These are phyloP conservation scores for Aspergillus hiratsukae DNA, from an alignment of 2,329 filamentous ascomycete species.

Conservation along the genomic window DNA sequence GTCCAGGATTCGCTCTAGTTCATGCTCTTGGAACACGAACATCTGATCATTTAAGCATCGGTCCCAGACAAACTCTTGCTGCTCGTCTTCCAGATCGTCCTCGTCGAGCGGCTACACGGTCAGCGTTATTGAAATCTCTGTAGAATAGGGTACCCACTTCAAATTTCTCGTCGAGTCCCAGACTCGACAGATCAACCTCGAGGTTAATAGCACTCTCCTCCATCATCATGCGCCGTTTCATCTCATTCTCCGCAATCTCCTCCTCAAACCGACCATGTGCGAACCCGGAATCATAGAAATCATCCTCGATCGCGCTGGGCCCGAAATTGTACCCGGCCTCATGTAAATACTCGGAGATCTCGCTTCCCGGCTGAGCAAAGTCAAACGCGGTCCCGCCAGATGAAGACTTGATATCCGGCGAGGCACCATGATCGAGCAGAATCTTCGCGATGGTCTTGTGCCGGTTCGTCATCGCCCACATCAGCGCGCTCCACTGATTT, in stretches of 20 bases:
- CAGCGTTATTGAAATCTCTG: neutral
- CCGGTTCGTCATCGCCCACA: conserved; percentile 99
- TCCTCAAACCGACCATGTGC: conserved; percentile 93
- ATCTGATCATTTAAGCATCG: conserved; percentile 95
- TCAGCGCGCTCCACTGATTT: conserved; percentile 95
- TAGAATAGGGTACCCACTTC: conserved; percentile 59
- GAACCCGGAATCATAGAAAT: conserved; percentile 92
- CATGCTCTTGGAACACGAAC: conserved; percentile 97
- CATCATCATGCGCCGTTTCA: conserved; percentile 92
- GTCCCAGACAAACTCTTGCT: conserved; percentile 94
- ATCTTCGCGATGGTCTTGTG: conserved; percentile 95
- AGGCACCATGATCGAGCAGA: conserved; percentile 86
- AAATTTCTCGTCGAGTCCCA: conserved; percentile 91
- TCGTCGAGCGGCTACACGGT: conserved; percentile 59
- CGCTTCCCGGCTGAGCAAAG: conserved; percentile 90
- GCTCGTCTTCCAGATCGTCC: conserved; percentile 81
- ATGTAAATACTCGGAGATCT: conserved; percentile 92
- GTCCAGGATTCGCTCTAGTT: conserved; percentile 85
- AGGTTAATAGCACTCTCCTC: conserved; percentile 96
- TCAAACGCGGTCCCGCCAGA: conserved; percentile 92
- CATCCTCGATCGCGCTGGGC: conserved; percentile 51
- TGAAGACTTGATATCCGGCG: conserved; percentile 91
- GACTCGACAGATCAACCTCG: conserved; percentile 91
- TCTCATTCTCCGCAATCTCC: conserved; percentile 92
- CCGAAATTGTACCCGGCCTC: conserved; percentile 77